phyloP scores from a whole-genome alignment of 306 rosid species.

The Casuarina glauca region DNA sequence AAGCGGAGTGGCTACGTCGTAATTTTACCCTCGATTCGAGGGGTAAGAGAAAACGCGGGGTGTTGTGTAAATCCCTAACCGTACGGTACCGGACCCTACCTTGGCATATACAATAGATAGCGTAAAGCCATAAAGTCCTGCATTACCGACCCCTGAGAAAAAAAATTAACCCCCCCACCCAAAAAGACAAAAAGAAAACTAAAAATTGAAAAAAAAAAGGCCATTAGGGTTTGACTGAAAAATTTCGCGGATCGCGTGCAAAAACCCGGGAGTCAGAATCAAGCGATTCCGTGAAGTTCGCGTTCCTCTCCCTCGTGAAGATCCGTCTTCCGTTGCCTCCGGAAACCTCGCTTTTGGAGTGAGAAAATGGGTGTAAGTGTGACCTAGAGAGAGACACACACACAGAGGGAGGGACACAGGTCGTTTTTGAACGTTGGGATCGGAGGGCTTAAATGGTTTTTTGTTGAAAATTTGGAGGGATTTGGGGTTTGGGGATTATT shows the following conservation, averaged over 20 bases:
- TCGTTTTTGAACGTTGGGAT: slow-evolving; percentile 78
- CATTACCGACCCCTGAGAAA: not conserved
- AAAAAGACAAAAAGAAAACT: slow-evolving; percentile 7
- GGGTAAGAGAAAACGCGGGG: not conserved
- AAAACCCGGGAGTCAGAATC: slow-evolving; percentile 37
- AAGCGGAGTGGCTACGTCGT: not conserved
- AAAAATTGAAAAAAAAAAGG: slow-evolving; percentile 20
- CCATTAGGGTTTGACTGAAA: slow-evolving; percentile 63
- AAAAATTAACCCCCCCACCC: slow-evolving; percentile 17
- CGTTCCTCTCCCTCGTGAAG: slow-evolving; percentile 36
- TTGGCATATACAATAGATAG: not conserved
- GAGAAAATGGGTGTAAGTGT: slow-evolving; percentile 42
- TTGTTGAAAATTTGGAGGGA: slow-evolving; percentile 45
- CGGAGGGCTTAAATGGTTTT: slow-evolving; percentile 64
- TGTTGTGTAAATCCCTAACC: not conserved
- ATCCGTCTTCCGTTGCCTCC: slow-evolving; percentile 47
- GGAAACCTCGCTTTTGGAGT: slow-evolving; percentile 55
- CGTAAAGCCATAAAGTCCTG: not conserved
- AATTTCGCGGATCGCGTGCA: slow-evolving; percentile 47
- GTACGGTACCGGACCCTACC: not conserved
- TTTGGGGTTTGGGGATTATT: slow-evolving; percentile 44
- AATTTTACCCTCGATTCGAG: not conserved
- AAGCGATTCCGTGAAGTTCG: slow-evolving; percentile 63
- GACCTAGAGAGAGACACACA: slow-evolving; percentile 29
- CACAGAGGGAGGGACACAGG: slow-evolving; percentile 22